Base-by-base conservation (phyloP, 2,329 filamentous ascomycete genomes). In the Diaporthe sp. region DNA sequence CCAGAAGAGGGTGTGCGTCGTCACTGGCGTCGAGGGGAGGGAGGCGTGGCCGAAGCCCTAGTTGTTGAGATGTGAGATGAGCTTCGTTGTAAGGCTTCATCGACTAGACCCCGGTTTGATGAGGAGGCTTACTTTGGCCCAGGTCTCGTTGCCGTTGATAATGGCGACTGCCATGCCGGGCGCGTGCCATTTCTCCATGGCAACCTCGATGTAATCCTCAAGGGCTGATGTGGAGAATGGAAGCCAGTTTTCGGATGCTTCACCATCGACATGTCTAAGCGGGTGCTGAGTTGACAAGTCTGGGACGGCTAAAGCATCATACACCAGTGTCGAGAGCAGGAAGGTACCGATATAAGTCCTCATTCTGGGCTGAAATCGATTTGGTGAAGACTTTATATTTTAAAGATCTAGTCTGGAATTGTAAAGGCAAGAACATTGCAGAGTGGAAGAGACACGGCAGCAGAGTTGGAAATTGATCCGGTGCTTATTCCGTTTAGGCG, bases 1-100 rank as follows among this genome's bases (percentile, higher is more conserved):
- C 74, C 88, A 89, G 81, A 88, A 91, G 3, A 91, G 82, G 0
- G 89, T 91, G 40, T 87, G 82, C 1, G 86, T 79, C 0, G 83
- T 87, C 12, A 85, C 85, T 0, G 82, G 80, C 0, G 80, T 81
- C 6, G 55, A 45, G 9, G 58, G 55, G 17, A 84, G 79, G n/a
- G 75, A 74, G 69, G 83, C 78, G 77, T 85, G 75, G 76, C 86
- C 80, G 76, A 84, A 82, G 42, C 83, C 83, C 85, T 86, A 75
- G 76, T n/a, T n/a, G 19, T 72, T 81, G 75, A 50, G 74, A 47
- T 47, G 55, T 60, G 33, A 38, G n/a, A 9, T 75, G 28, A 77
- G 50, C n/a, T n/a, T n/a, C n/a, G n/a, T n/a, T n/a, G n/a, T n/a
- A n/a, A n/a, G n/a, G n/a, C n/a, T n/a, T n/a, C n/a, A n/a, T n/a